Evolutionary conservation across 192 early-diverging fungal genomes (phyloP), one percentile per base, ranked within the genome.

Genomic region (Coemansia sp.): DNA sequence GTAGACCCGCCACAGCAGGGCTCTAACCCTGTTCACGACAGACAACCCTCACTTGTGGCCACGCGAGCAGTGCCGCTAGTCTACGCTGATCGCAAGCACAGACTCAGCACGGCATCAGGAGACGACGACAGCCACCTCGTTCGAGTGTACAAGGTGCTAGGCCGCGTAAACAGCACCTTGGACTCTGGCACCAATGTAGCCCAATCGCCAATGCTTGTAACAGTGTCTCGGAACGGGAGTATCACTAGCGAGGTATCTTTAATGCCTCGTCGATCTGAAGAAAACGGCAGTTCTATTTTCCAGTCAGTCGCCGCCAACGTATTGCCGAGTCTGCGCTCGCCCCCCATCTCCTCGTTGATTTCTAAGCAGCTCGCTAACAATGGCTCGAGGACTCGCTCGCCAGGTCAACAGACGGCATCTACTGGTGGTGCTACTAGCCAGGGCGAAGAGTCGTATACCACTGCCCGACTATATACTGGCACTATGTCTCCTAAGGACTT

Each of bases 161-260:
- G 59, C 6, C 67, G 59, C n/a, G 44, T 30, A 23, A 43, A 23
- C 66, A 60, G 50, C 35, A 16, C 44, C 13, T 32, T 61, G 14
- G 44, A 42, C 16, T 33, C 58, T 13, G 57, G 55, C 47, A 10
- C 64, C 42, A 61, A 64, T n/a, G 46, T 67, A n/a, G 74, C 69
- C 4, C 52, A 63, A 2, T 69, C 78, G 57, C 78, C 78, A 14
- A 26, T 80, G 6, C 59, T 75, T 26, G 73, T 80, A 19, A 75
- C 78, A 7, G 72, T 80, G 38, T 63, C 78, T 17, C 66, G 73
- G 10, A 67, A 72, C 42, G 78, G 73, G 35, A 80, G 78, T 68
- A 68, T 75, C 33, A 59, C 75, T 40, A 72, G 78, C 35, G 72
- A 70, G n/a, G 37, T 16, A 10, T 14, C 61, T 10, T 65, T 33